Conservation (phyloP, 2,329 filamentous ascomycete species). For the Coniochaeta prunicola region DNA sequence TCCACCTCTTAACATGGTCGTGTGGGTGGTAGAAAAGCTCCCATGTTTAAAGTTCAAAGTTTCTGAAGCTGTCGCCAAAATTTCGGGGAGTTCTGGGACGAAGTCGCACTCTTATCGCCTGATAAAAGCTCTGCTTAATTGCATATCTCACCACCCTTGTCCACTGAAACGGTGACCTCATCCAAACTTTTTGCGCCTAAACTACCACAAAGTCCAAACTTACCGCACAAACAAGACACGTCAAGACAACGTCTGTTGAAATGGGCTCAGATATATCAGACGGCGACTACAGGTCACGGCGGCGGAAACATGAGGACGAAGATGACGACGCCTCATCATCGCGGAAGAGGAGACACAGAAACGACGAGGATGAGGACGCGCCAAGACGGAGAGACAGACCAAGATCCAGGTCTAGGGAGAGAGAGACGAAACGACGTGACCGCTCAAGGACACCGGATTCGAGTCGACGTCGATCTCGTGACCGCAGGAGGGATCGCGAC, state of each 20-base stretch:
- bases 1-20: conserved; percentile 35
- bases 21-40: not conserved
- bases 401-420: conserved; percentile 8
- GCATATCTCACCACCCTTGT: not conserved
- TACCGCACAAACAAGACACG: no score
- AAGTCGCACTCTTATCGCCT: not conserved
- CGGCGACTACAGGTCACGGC: conserved; percentile 8
- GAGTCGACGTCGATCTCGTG: conserved; percentile 10
- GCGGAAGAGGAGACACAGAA: conserved; percentile 6
- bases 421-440: conserved; percentile 8
- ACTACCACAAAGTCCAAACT: no score
- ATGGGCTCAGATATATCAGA: conserved; percentile 11
- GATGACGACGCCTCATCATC: not conserved
- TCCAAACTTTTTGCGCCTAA: not conserved
- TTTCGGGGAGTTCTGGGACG: not conserved
- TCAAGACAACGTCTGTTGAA: not conserved
- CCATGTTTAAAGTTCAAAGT: not conserved
- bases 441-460: conserved; percentile 14
- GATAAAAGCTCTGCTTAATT: not conserved
- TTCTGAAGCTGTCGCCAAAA: not conserved
- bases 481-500: not conserved
- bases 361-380: conserved; percentile 7
- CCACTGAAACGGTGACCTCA: not conserved
- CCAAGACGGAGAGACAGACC: conserved; percentile 8
- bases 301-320: conserved; percentile 10